phyloP scores from a whole-genome alignment of 2,329 filamentous ascomycete species.

The Elsinoe ampelina region DNA sequence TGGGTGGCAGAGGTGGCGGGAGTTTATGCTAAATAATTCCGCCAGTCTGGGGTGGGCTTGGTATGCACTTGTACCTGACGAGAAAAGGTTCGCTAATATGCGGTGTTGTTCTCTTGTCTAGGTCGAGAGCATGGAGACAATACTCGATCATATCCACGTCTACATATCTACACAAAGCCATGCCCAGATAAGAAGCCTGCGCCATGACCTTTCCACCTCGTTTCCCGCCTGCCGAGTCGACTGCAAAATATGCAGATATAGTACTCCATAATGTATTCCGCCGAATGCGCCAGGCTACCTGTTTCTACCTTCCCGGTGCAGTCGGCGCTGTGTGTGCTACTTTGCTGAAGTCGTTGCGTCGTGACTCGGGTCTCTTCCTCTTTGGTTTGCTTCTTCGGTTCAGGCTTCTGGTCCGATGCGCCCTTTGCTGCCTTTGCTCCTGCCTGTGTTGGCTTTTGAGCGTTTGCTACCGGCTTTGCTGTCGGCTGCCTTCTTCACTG shows the following conservation, averaged over 20 bases:
- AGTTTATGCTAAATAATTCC: too few relatives aligned
- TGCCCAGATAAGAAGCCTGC: background rate
- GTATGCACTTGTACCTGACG: too few relatives aligned
- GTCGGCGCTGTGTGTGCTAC: background rate
- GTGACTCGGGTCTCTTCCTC: conserved; percentile 9
- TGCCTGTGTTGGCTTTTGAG: conserved; percentile 10
- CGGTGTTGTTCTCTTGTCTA: too few relatives aligned
- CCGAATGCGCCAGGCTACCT: background rate
- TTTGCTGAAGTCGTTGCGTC: conserved; percentile 6
- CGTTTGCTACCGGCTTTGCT: conserved; percentile 11
- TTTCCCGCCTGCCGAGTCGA: background rate
- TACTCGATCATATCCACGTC: conserved; percentile 1
- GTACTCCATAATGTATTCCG: background rate
- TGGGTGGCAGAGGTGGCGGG: too few relatives aligned
- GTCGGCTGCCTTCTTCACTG: conserved; percentile 7
- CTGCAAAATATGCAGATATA: conserved; percentile 4
- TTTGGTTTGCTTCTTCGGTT: conserved; percentile 13
- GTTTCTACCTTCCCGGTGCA: background rate
- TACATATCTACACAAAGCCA: conserved; percentile 10
- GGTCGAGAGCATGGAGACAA: too few relatives aligned
- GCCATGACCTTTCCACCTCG: background rate
- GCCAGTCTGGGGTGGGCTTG: too few relatives aligned
- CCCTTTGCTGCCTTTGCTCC: conserved; percentile 6
- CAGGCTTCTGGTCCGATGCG: conserved; percentile 4
- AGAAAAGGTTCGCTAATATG: too few relatives aligned